Evolutionary conservation across 73 alveolate species (phyloP).

Genomic region (Paramecium bursaria): DNA sequence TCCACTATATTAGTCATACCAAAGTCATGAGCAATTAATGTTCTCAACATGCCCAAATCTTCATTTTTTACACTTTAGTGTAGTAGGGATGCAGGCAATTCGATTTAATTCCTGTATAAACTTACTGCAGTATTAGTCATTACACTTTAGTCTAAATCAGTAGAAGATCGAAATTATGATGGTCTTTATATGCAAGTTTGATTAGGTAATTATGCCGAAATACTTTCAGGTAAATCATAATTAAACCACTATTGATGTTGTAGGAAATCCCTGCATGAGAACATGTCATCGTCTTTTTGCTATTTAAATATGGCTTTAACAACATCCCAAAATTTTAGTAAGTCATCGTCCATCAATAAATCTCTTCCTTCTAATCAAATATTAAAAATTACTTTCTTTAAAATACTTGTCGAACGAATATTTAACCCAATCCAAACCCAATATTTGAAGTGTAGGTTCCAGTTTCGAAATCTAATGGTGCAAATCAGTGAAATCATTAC

Average conservation of each 20-base stretch:
- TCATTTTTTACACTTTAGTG: conserved; percentile 36
- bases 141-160: too few species aligned
- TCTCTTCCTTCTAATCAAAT: neutral
- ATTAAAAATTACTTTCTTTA: neutral
- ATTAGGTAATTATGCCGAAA: conserved; percentile 28
- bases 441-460: neutral
- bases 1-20: conserved; percentile 3
- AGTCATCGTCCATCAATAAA: conserved; percentile 15
- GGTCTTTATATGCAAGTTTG: conserved; percentile 10
- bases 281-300: neutral
- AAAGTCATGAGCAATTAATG: neutral
- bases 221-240: conserved; percentile 2
- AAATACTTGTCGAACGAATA: conserved; percentile 1
- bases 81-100: too few species aligned
- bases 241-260: neutral
- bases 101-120: too few species aligned
- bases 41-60: conserved; percentile 38
- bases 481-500: conserved; percentile 37
- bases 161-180: too few species aligned
- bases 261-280: conserved; percentile 17
- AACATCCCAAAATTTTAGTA: conserved; percentile 27
- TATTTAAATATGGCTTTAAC: neutral
- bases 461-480: neutral
- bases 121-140: too few species aligned
- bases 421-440: conserved; percentile 52